Evolutionary conservation across 345 rosid species (phyloP).

Genomic region (Fremontodendron californicum): DNA sequence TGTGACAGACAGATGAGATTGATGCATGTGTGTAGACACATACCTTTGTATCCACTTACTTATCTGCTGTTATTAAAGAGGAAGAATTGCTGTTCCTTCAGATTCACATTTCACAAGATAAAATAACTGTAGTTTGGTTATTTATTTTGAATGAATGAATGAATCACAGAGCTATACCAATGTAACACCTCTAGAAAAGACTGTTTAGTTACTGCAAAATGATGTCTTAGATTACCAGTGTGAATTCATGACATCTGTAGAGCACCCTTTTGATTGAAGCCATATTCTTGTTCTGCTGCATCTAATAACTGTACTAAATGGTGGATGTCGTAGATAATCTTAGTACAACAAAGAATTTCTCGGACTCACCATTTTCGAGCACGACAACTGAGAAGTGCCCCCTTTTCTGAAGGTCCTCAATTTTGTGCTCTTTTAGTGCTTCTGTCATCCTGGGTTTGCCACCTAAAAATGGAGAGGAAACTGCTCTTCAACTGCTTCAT

Average conservation of each 20-base stretch:
- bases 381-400: background rate
- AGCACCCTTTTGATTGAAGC: background rate
- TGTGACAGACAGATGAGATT: background rate
- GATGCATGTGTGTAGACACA: background rate
- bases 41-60: background rate
- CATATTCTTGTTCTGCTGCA: background rate
- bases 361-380: background rate
- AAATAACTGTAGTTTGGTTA: background rate
- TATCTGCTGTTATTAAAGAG: background rate
- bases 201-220: background rate
- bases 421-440: background rate
- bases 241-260: background rate
- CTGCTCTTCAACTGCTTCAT: background rate
- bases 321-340: background rate
- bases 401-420: background rate
- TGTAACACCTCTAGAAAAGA: background rate
- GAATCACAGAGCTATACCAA: background rate
- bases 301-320: conserved; percentile 1
- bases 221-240: background rate
- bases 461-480: background rate
- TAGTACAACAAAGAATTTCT: background rate
- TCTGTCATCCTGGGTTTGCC: background rate
- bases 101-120: background rate
- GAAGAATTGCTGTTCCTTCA: background rate
- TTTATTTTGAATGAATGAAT: background rate